phyloP scores from a whole-genome alignment of 1,284 basidiomycete genomes.

The Puccinia sorghi region DNA sequence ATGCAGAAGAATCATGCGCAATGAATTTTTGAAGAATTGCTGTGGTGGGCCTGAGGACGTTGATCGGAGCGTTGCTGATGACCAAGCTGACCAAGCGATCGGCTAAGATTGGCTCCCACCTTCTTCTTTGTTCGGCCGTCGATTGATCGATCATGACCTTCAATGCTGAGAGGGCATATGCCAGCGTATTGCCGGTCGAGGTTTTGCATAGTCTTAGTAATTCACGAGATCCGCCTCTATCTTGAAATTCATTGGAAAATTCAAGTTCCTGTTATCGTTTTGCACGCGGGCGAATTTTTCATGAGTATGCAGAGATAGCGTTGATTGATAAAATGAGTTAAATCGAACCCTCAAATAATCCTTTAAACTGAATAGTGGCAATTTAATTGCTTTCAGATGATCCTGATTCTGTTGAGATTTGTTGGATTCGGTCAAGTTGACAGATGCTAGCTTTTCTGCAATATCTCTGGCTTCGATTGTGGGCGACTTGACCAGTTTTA shows the following conservation, averaged over 20 bases:
- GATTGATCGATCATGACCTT: conserved; percentile 65
- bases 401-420: conserved; percentile 1
- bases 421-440: conserved; percentile 56
- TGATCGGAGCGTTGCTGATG: conserved; percentile 73
- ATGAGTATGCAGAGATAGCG: conserved; percentile 54
- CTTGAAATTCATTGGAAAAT: conserved; percentile 82
- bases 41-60: conserved; percentile 95
- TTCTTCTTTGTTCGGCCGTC: conserved; percentile 64
- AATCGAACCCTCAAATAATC: conserved; percentile 50
- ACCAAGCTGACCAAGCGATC: conserved; percentile 61
- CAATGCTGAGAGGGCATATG: conserved; percentile 81
- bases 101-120: conserved; percentile 66
- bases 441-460: conserved; percentile 67
- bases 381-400: conserved; percentile 63
- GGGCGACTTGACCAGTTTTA: conserved; percentile 76
- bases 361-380: conserved; percentile 51
- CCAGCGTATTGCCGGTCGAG: conserved; percentile 76
- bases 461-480: conserved; percentile 77
- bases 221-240: conserved; percentile 71
- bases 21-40: conserved; percentile 71
- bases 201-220: conserved; percentile 72
- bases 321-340: neutral
- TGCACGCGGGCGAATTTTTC: conserved; percentile 62
- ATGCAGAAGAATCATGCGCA: conserved; percentile 42
- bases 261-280: conserved; percentile 73